A percentile compares a stretch with the other conserved stretches of the same genome.
These are phyloP conservation scores for Bretziella fagacearum DNA, from an alignment of 2,329 filamentous ascomycete species.

Conservation along the genomic window DNA sequence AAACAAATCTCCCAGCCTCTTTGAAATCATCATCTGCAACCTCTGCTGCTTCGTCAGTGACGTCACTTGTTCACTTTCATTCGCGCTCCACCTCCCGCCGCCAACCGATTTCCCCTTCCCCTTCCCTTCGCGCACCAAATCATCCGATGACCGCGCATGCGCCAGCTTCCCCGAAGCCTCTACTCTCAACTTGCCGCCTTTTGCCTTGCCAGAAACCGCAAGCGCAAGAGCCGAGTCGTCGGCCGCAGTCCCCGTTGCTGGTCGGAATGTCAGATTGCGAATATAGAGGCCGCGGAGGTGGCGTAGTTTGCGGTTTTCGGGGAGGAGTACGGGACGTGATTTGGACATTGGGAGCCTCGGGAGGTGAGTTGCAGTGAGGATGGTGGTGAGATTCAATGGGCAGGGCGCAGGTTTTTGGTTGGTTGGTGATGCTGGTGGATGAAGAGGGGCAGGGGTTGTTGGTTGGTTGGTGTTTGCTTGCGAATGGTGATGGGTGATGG, in stretches of 20 bases:
- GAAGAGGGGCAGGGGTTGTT: no score
- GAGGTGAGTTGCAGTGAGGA: no score
- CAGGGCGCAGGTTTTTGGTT: no score
- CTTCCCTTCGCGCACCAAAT: conserved; percentile 15
- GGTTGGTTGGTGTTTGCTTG: no score
- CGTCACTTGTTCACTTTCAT: conserved; percentile 21
- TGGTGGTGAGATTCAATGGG: no score
- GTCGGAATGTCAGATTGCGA: conserved; percentile 61
- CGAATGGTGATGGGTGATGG: no score
- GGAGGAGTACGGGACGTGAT: conserved; percentile 34
- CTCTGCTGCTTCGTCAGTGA: conserved; percentile 49
- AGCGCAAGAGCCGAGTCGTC: conserved; percentile 57
- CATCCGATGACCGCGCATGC: conserved; percentile 38
- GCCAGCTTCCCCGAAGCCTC: conserved; percentile 27
- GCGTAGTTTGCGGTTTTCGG: conserved; percentile 72
- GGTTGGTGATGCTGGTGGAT: no score
- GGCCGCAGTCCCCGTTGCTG: conserved; percentile 40
- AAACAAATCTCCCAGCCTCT: conserved; percentile 69
- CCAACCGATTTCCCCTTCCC: neutral
- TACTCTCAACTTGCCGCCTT: conserved; percentile 26
- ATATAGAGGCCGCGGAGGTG: conserved; percentile 77
- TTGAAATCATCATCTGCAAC: conserved; percentile 55
- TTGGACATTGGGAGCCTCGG: conserved; percentile 12
- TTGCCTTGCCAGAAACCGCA: conserved; percentile 37
- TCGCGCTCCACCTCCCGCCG: neutral